A percentile compares a stretch with the other conserved stretches of the same genome.
These are phyloP conservation scores for Ceratobasidium sp. DNA, from an alignment of 1,284 basidiomycete species.

Conservation along the genomic window DNA sequence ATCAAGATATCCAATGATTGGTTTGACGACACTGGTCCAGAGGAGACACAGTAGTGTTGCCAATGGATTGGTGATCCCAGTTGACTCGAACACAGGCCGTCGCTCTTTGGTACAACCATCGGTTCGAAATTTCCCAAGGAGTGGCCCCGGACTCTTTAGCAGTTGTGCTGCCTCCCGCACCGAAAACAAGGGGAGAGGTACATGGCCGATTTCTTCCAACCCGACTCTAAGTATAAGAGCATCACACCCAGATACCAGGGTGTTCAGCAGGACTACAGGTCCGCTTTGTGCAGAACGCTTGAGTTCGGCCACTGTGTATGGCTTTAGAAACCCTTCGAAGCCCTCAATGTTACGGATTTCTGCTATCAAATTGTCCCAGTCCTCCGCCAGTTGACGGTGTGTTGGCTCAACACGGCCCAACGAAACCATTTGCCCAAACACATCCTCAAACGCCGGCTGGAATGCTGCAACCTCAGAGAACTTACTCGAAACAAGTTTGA, in stretches of 20 bases:
- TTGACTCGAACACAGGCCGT: background rate
- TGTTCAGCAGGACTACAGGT: constrained; percentile 8
- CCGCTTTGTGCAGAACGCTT: background rate
- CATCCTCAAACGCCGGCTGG: too few relatives aligned
- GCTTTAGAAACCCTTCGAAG: constrained; percentile 23
- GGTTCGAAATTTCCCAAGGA: too few relatives aligned
- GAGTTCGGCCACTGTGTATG: background rate
- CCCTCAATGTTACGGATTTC: background rate
- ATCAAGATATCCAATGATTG: background rate
- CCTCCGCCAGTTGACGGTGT: background rate
- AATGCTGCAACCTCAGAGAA: background rate
- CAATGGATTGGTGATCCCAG: background rate
- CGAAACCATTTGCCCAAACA: too few relatives aligned
- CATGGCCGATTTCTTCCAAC: background rate
- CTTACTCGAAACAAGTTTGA: background rate
- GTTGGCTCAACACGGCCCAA: background rate
- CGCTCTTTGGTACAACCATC: background rate
- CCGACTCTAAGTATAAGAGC: background rate
- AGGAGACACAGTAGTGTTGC: background rate
- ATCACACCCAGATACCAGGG: background rate
- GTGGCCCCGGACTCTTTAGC: too few relatives aligned
- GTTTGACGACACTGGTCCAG: background rate
- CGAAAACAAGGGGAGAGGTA: background rate
- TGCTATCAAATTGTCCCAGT: background rate
- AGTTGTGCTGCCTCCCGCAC: background rate